A percentile compares a stretch with the other conserved stretches of the same genome.
phyloP scores from a whole-genome alignment of 495 filamentous ascomycete species.

The Aspergillus nidulans region DNA sequence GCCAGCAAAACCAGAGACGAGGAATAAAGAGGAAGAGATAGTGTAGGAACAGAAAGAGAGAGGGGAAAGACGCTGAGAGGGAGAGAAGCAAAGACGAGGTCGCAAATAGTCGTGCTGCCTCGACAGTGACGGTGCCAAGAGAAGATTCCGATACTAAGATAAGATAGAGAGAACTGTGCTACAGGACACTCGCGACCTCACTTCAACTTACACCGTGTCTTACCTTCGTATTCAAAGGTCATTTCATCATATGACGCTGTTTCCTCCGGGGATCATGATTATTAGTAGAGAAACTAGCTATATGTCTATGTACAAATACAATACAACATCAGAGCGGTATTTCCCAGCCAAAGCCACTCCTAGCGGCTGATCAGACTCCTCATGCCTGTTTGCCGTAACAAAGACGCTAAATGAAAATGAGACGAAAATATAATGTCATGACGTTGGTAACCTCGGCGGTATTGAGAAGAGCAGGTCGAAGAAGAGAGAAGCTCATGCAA shows the following conservation, averaged over 20 bases:
- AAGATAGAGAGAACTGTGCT: background rate
- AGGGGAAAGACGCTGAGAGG: background rate
- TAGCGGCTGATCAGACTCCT: constrained; percentile 13
- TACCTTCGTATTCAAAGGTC: background rate
- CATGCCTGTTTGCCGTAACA: constrained; percentile 20
- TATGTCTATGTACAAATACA: constrained; percentile 24
- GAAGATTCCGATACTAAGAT: constrained; percentile 12
- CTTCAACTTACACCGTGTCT: background rate
- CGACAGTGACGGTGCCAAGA: constrained; percentile 6
- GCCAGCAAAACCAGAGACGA: background rate
- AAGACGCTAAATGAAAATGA: constrained; percentile 21
- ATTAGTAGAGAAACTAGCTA: constrained; percentile 15
- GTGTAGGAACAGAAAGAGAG: background rate
- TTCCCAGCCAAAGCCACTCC: constrained; percentile 15
- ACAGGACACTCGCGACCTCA: background rate
- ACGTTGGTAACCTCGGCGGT: constrained; percentile 1
- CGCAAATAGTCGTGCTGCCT: background rate
- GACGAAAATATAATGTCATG: constrained; percentile 10
- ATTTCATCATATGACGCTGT: constrained; percentile 4
- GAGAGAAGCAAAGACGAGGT: constrained; percentile 1
- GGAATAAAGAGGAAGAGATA: background rate
- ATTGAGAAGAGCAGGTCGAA: background rate
- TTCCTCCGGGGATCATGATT: constrained; percentile 10
- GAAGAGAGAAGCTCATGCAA: background rate
- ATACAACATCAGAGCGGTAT: constrained; percentile 16